Conservation (phyloP, 2,329 filamentous ascomycete species). For the Sphaerulina vaccinii region DNA sequence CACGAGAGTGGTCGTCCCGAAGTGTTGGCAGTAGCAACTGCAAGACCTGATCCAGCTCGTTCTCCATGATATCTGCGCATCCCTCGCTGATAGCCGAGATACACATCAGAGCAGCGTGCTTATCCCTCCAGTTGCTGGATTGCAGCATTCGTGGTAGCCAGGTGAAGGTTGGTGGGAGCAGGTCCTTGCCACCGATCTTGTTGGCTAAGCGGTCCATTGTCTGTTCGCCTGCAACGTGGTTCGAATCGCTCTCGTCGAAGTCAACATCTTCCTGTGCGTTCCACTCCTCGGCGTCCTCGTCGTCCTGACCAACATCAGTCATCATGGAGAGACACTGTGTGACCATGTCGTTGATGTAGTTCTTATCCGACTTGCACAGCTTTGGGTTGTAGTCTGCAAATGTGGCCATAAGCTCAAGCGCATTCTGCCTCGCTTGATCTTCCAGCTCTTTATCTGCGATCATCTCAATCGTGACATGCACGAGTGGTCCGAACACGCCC, state of each 20-base stretch:
- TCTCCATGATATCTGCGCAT: slow-evolving; percentile 92
- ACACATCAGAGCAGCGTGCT: slow-evolving; percentile 96
- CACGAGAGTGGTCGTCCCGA: slow-evolving; percentile 84
- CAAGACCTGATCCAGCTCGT: slow-evolving; percentile 88
- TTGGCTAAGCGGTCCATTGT: slow-evolving; percentile 97
- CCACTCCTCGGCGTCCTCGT: slow-evolving; percentile 94
- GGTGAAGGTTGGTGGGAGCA: slow-evolving; percentile 88
- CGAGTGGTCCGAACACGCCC: slow-evolving; percentile 84
- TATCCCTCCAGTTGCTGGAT: slow-evolving; percentile 89
- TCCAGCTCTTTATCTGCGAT: slow-evolving; percentile 94
- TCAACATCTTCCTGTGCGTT: slow-evolving; percentile 91
- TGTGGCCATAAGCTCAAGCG: slow-evolving; percentile 93
- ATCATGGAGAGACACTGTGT: slow-evolving; percentile 96
- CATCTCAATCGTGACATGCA: slow-evolving; percentile 88
- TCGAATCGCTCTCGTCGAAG: slow-evolving; percentile 91
- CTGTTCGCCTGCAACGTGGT: slow-evolving; percentile 96
- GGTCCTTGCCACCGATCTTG: slow-evolving; percentile 91
- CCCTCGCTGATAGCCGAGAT: slow-evolving; percentile 98
- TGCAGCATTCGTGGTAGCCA: slow-evolving; percentile 99
- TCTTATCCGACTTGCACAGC: slow-evolving; percentile 92
- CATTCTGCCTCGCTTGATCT: slow-evolving; percentile 88
- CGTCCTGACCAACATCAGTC: slow-evolving; percentile 93
- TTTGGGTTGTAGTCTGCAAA: slow-evolving; percentile 93
- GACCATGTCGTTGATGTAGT: slow-evolving; percentile 94
- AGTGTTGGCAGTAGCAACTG: slow-evolving; percentile 92